Evolutionary conservation across 177 flowering plant species (phyloP), one percentile per base, ranked within the genome.

Genomic region (Tripterygium wilfordii): DNA sequence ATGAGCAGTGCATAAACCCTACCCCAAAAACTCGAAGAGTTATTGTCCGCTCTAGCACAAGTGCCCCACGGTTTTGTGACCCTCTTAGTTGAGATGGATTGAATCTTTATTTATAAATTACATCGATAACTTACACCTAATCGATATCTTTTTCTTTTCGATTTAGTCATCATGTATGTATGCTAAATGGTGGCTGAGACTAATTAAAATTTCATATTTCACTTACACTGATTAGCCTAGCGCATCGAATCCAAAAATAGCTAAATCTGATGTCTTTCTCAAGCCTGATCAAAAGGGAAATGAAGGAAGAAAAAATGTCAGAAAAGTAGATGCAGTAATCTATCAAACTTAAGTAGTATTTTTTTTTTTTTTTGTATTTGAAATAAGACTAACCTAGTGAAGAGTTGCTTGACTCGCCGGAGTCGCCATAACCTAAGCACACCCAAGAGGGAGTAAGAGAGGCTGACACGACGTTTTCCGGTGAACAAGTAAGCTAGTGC

Each of bases 191-290:
- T 33, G 13, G 15, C 14, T 35, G 14, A 7, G 14, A 35, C 16
- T 6, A 13, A 35, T 35, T 10, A 15, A 38, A 38, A 38, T 16
- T 3, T 16, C 42, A 44, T 5, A 14, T n/a, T 8, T 17, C 20
- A 76, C 98, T 75, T 62, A 88, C 96, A 54, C 54, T 67, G 3
- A 92, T 27, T 31, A 92, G 94, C 57, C 86, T 68, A 6, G 76
- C 70, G 51, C 96, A 86, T 60, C 98, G 63, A 45, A 83, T 62
- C 84, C 81, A 80, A 49, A 88, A 86, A 35, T 92, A 92, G 70
- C 72, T 82, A 71, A 79, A 89, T 30, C 97, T 71, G 28, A 89
- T 89, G 57, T 92, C 98, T 58, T 92, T 89, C 69, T 92, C 98
- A 47, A 92, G 82, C 77, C 98, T 92, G 78, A n/a, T n/a, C 56